phyloP scores from a whole-genome alignment of 2,329 filamentous ascomycete species.

The Leptodontidium sp. region DNA sequence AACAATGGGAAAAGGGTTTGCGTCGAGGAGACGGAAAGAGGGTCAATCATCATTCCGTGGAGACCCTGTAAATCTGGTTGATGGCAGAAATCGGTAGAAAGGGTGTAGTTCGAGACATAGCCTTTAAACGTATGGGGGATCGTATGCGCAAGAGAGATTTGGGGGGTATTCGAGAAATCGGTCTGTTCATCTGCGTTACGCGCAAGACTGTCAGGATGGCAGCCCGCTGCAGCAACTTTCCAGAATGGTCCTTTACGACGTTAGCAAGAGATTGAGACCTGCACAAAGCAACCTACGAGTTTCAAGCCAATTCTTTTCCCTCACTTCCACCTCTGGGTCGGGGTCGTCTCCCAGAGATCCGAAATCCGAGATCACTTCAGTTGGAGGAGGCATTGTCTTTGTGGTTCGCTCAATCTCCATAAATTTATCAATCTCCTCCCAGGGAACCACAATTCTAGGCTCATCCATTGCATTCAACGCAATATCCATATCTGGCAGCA shows the following conservation, averaged over 20 bases:
- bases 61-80: slow-evolving; percentile 62
- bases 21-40: slow-evolving; percentile 59
- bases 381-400: slow-evolving; percentile 63
- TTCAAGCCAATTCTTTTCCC: slow-evolving; percentile 35
- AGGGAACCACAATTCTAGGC: slow-evolving; percentile 66
- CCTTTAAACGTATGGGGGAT: slow-evolving; percentile 49
- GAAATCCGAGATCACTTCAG: slow-evolving; percentile 59
- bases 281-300: slow-evolving; percentile 47
- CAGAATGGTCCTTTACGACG: slow-evolving; percentile 62
- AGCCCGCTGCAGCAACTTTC: slow-evolving; percentile 65
- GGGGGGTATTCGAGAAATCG: slow-evolving; percentile 56
- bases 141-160: slow-evolving; percentile 58
- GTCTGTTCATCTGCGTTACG: slow-evolving; percentile 55
- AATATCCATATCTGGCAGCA: slow-evolving; percentile 71
- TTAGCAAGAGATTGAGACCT: slow-evolving; percentile 32
- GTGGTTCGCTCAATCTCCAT: slow-evolving; percentile 56
- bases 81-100: slow-evolving; percentile 58
- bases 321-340: slow-evolving; percentile 34
- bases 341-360: slow-evolving; percentile 52
- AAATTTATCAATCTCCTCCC: slow-evolving; percentile 61
- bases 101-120: slow-evolving; percentile 53
- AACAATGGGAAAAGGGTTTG: slow-evolving; percentile 67
- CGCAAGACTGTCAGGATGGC: slow-evolving; percentile 68
- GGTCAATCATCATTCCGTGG: slow-evolving; percentile 62
- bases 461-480: slow-evolving; percentile 72